phyloP scores from a whole-genome alignment of 371 early-diverging fungal species.

The Syncephalastrum monosporum region DNA sequence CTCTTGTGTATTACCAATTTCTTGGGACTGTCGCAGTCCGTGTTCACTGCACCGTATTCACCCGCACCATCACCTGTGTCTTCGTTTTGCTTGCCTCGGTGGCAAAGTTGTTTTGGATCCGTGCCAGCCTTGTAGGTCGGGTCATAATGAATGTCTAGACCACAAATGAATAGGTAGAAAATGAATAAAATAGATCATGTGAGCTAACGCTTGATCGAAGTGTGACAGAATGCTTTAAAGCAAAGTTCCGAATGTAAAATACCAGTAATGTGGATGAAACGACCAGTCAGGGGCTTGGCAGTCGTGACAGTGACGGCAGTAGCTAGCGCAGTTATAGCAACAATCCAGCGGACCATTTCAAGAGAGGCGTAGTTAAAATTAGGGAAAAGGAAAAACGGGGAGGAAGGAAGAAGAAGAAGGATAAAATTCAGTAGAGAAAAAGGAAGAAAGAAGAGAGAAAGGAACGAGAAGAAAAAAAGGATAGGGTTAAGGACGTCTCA shows the following conservation, averaged over 20 bases:
- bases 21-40: constrained; percentile 28
- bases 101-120: constrained; percentile 23
- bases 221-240: too few species aligned
- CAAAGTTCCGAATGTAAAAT: background rate
- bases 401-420: constrained; percentile 5
- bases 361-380: background rate
- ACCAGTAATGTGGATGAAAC: constrained; percentile 28
- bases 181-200: background rate
- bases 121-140: constrained; percentile 19
- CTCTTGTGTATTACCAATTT: background rate
- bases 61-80: constrained; percentile 6
- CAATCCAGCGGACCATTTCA: constrained; percentile 1
- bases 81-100: constrained; percentile 11
- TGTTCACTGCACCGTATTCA: constrained; percentile 14
- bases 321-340: background rate
- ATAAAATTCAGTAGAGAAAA: background rate
- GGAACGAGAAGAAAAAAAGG: background rate
- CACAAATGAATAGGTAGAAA: background rate
- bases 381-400: constrained; percentile 2
- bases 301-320: background rate
- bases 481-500: background rate
- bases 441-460: constrained; percentile 6
- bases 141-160: constrained; percentile 35
- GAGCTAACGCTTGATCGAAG: too few species aligned
- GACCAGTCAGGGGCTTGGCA: constrained; percentile 15